These are phyloP conservation scores for Porpolomopsis calyptriformis DNA, from an alignment of 768 basidiomycete species.

Conservation along the genomic window DNA sequence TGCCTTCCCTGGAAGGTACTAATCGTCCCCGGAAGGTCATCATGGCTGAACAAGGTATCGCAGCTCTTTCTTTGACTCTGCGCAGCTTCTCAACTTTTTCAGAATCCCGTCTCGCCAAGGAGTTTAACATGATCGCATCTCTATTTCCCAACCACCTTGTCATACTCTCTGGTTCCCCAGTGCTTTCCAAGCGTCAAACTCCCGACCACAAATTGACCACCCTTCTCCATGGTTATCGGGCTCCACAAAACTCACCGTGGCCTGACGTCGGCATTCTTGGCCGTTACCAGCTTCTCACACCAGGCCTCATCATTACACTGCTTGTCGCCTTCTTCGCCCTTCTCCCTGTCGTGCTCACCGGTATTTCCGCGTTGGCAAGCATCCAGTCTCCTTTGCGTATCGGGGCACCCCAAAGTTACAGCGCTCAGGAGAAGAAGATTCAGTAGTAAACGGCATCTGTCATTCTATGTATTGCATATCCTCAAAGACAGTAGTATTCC, in stretches of 20 bases:
- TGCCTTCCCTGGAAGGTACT: constrained; percentile 40
- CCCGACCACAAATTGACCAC: constrained; percentile 10
- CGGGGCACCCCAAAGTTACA: constrained; percentile 56
- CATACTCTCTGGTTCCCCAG: constrained; percentile 48
- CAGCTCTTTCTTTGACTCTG: constrained; percentile 3
- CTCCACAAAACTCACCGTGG: constrained; percentile 26
- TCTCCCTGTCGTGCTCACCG: constrained; percentile 53
- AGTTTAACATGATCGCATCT: constrained; percentile 38
- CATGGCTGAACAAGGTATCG: constrained; percentile 49
- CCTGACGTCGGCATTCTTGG: constrained; percentile 53
- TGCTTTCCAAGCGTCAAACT: constrained; percentile 32
- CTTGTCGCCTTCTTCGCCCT: constrained; percentile 58
- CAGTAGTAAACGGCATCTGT: constrained; percentile 52
- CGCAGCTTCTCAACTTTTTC: constrained; percentile 7
- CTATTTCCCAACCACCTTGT: constrained; percentile 54
- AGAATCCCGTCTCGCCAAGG: constrained; percentile 38
- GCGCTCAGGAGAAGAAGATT: constrained; percentile 63
- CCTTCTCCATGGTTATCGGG: constrained; percentile 12
- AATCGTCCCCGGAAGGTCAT: constrained; percentile 35
- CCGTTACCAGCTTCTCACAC: constrained; percentile 68
- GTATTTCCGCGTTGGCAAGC: constrained; percentile 56
- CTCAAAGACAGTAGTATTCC: no score
- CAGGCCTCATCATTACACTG: constrained; percentile 57
- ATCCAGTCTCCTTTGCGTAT: constrained; percentile 61
- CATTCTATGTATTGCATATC: no score